phyloP scores from a whole-genome alignment of 768 basidiomycete species.

The Auricularia cornea region DNA sequence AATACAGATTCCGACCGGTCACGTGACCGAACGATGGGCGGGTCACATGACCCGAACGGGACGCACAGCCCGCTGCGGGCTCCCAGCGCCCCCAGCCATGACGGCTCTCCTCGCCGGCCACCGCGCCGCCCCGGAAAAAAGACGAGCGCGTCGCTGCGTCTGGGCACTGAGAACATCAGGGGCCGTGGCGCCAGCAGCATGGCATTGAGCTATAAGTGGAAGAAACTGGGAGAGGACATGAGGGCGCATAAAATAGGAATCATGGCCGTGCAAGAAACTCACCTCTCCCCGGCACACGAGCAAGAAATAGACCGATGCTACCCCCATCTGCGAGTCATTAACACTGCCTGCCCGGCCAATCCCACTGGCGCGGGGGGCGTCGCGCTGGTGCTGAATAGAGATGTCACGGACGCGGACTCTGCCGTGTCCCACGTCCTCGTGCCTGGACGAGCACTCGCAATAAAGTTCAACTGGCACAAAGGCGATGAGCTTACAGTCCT shows the following conservation, averaged over 20 bases:
- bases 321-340: not conserved
- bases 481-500: not conserved
- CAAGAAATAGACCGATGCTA: not conserved
- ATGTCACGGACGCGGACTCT: not conserved
- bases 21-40: too few relatives aligned
- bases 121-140: too few relatives aligned
- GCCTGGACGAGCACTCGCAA: not conserved
- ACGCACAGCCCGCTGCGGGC: too few relatives aligned
- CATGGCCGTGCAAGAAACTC: not conserved
- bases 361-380: not conserved
- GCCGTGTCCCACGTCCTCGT: not conserved
- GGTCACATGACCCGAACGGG: too few relatives aligned
- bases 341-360: not conserved
- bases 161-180: too few relatives aligned
- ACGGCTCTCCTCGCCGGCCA: too few relatives aligned
- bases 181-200: too few relatives aligned
- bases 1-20: too few relatives aligned
- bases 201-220: not conserved
- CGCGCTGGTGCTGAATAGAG: not conserved
- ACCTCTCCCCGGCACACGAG: not conserved
- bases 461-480: not conserved
- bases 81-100: too few relatives aligned
- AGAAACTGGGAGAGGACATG: not conserved
- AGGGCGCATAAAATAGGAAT: not conserved
- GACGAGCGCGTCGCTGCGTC: too few relatives aligned